These are phyloP conservation scores for Colletotrichum lini DNA, from an alignment of 2,329 filamentous ascomycete species.

Conservation along the genomic window DNA sequence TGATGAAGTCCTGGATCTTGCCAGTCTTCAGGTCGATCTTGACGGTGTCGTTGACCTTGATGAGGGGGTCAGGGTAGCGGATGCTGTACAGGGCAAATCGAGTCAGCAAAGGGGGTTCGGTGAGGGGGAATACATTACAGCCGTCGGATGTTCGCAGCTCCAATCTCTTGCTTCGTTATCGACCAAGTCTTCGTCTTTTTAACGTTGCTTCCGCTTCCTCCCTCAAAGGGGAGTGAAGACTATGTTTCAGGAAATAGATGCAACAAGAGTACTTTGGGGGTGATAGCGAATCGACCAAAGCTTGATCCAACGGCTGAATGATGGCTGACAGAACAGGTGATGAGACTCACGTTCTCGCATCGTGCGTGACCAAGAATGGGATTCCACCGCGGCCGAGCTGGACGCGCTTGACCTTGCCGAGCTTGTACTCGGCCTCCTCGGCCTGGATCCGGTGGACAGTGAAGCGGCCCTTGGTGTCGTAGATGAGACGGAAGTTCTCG, in stretches of 20 bases:
- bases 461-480: constrained; percentile 99
- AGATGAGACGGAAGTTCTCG: constrained; percentile 99
- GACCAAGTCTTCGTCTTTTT: constrained; percentile 34
- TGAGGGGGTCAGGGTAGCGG: constrained; percentile 97
- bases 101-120: constrained; percentile 57
- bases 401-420: constrained; percentile 99
- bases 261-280: constrained; percentile 39
- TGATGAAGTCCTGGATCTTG: constrained; percentile 98
- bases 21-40: constrained; percentile 98
- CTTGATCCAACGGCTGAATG: constrained; percentile 99
- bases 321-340: constrained; percentile 79
- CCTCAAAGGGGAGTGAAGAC: constrained; percentile 32
- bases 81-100: constrained; percentile 73
- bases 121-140: constrained; percentile 62
- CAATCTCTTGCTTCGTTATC: constrained; percentile 45
- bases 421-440: constrained; percentile 99
- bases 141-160: constrained; percentile 61
- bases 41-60: constrained; percentile 99
- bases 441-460: constrained; percentile 99
- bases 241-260: constrained; percentile 19
- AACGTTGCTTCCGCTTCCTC: constrained; percentile 38
- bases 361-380: constrained; percentile 99
- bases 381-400: constrained; percentile 99
- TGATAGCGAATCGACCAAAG: constrained; percentile 80
- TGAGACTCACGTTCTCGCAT: constrained; percentile 98